A percentile compares a stretch with the other conserved stretches of the same genome.
Conservation (phyloP, 2,329 filamentous ascomycete species). For the Chrysosphaeria jannelii region DNA sequence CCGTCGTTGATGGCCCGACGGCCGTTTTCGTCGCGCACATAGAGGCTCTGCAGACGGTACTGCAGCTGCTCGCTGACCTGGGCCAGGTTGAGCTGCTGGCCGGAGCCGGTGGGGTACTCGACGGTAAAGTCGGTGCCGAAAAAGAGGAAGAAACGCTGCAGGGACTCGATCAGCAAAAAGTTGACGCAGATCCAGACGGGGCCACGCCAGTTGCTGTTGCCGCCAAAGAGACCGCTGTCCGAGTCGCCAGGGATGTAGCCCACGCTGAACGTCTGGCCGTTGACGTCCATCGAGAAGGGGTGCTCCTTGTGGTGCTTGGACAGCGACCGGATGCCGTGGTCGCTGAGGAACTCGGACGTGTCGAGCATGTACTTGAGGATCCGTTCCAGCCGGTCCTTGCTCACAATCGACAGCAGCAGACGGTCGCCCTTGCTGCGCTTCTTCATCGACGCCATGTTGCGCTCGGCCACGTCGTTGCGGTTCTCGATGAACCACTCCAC, state of each 20-base stretch:
- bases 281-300: slow-evolving; percentile 85
- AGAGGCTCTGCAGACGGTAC: slow-evolving; percentile 76
- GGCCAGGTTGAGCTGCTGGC: slow-evolving; percentile 83
- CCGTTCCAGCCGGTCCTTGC: slow-evolving; percentile 68
- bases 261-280: slow-evolving; percentile 67
- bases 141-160: slow-evolving; percentile 91
- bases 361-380: slow-evolving; percentile 82
- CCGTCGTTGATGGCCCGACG: slow-evolving; percentile 68
- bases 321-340: slow-evolving; percentile 71
- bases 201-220: slow-evolving; percentile 93
- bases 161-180: slow-evolving; percentile 72
- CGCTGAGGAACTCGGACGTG: slow-evolving; percentile 72
- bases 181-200: slow-evolving; percentile 94
- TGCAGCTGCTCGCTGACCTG: slow-evolving; percentile 88
- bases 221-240: slow-evolving; percentile 78
- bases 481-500: slow-evolving; percentile 87
- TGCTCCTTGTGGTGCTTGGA: slow-evolving; percentile 77
- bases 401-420: slow-evolving; percentile 67
- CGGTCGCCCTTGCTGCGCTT: slow-evolving; percentile 75
- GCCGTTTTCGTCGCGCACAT: slow-evolving; percentile 57
- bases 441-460: slow-evolving; percentile 81
- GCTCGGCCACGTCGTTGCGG: slow-evolving; percentile 56
- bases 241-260: slow-evolving; percentile 87
- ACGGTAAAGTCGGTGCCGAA: slow-evolving; percentile 72
- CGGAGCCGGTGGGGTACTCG: slow-evolving; percentile 79